Evolutionary conservation across 1,284 basidiomycete genomes (phyloP).

Genomic region (Irpex lacteus): DNA sequence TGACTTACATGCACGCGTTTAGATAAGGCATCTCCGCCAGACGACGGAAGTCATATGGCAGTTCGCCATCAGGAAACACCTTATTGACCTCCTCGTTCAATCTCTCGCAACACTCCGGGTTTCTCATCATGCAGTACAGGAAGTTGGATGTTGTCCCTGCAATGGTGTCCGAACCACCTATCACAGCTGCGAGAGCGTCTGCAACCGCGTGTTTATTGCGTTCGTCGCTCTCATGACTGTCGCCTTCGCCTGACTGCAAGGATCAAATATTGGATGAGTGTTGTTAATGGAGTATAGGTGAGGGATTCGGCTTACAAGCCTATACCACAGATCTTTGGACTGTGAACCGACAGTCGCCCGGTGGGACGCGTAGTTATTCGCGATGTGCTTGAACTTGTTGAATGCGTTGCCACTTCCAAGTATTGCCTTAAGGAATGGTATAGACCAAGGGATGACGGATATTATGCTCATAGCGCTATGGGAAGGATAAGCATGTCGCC

Average conservation of each 20-base stretch:
- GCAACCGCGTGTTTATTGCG: background rate
- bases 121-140: slow-evolving; percentile 12
- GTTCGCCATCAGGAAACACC: slow-evolving; percentile 5
- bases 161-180: slow-evolving; percentile 14
- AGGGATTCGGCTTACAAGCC: background rate
- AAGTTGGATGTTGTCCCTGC: slow-evolving; percentile 11
- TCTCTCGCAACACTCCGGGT: slow-evolving; percentile 6
- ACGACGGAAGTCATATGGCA: slow-evolving; percentile 4
- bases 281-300: background rate
- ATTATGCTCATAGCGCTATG: background rate
- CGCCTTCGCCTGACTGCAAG: background rate
- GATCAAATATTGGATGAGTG: background rate
- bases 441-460: background rate
- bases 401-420: background rate
- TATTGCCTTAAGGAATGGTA: background rate
- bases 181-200: background rate
- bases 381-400: background rate
- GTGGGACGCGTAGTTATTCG: background rate
- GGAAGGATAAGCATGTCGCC: too few relatives aligned
- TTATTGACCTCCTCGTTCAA: slow-evolving; percentile 13
- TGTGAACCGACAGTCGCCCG: background rate
- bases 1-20: slow-evolving; percentile 17
- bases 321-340: background rate
- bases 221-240: too few relatives aligned
- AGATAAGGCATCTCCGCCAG: slow-evolving; percentile 13